These are phyloP conservation scores for Lentinula raphanica DNA, from an alignment of 768 basidiomycete genomes.

Conservation along the genomic window DNA sequence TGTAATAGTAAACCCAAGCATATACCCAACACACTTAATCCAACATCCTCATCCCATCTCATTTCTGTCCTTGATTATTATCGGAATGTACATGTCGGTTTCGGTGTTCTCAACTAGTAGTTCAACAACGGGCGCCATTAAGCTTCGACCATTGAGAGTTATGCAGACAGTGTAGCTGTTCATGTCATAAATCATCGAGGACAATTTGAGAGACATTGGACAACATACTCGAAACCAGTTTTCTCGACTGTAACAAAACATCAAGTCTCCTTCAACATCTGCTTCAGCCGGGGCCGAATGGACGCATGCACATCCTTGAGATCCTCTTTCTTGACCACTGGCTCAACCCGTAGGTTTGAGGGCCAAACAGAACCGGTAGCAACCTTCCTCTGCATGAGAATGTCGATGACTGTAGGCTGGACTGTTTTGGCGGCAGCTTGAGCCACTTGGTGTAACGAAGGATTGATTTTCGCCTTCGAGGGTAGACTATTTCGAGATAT, in stretches of 20 bases:
- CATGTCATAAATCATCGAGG: too few species aligned
- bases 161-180: neutral
- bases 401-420: constrained; percentile 31
- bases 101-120: too few species aligned
- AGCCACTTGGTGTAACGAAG: constrained; percentile 11
- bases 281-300: constrained; percentile 33
- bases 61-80: too few species aligned
- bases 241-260: too few species aligned
- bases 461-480: constrained; percentile 9
- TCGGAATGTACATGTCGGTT: too few species aligned
- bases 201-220: too few species aligned
- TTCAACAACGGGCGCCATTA: too few species aligned
- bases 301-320: constrained; percentile 35
- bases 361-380: constrained; percentile 38
- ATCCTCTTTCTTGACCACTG: constrained; percentile 30
- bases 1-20: neutral
- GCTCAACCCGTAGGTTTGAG: constrained; percentile 46
- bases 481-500: neutral
- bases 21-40: too few species aligned
- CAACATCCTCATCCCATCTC: neutral
- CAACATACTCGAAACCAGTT: too few species aligned
- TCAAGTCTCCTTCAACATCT: constrained; percentile 31
- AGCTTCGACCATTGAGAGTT: too few species aligned
- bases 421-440: constrained; percentile 10
- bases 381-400: constrained; percentile 34